Conservation (phyloP, 2,329 filamentous ascomycete species). For the Pseudogymnoascus verrucosus region DNA sequence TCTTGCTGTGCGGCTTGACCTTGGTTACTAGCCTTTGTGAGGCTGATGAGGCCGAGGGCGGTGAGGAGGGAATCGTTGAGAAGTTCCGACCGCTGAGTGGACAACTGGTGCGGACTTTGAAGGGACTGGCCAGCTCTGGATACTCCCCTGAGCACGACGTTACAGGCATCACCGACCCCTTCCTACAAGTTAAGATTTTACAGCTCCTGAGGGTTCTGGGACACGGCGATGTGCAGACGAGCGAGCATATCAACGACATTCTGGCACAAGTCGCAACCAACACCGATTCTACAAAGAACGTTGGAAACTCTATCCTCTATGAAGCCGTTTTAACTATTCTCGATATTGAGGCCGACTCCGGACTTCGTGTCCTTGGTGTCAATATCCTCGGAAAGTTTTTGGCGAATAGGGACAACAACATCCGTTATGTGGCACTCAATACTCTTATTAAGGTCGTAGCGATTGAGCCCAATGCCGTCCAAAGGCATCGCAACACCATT, state of each 20-base stretch:
- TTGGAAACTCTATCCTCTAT: conserved; percentile 96
- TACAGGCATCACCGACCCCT: conserved; percentile 94
- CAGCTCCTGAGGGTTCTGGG: conserved; percentile 78
- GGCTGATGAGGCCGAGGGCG: conserved; percentile 84
- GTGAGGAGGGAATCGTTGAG: conserved; percentile 82
- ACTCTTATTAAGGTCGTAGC: conserved; percentile 97
- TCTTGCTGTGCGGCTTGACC: conserved; percentile 85
- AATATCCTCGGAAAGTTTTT: conserved; percentile 98
- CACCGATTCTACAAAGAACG: conserved; percentile 96
- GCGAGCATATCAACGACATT: conserved; percentile 98
- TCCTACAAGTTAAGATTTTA: conserved; percentile 93
- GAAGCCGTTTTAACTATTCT: conserved; percentile 95
- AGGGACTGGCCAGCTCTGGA: conserved; percentile 85
- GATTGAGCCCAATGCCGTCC: conserved; percentile 94
- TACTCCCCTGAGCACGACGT: conserved; percentile 98
- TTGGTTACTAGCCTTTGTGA: conserved; percentile 89
- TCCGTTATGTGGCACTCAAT: conserved; percentile 94
- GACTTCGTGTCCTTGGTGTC: conserved; percentile 85
- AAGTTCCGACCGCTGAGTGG: conserved; percentile 84
- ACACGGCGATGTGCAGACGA: conserved; percentile 76
- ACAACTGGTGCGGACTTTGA: conserved; percentile 79
- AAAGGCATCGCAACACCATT: conserved; percentile 94
- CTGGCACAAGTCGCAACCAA: conserved; percentile 96
- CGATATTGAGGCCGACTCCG: conserved; percentile 95
- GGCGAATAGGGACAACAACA: conserved; percentile 98